Conservation (phyloP, 2,329 filamentous ascomycete species). For the Aspergillus sclerotialis region DNA sequence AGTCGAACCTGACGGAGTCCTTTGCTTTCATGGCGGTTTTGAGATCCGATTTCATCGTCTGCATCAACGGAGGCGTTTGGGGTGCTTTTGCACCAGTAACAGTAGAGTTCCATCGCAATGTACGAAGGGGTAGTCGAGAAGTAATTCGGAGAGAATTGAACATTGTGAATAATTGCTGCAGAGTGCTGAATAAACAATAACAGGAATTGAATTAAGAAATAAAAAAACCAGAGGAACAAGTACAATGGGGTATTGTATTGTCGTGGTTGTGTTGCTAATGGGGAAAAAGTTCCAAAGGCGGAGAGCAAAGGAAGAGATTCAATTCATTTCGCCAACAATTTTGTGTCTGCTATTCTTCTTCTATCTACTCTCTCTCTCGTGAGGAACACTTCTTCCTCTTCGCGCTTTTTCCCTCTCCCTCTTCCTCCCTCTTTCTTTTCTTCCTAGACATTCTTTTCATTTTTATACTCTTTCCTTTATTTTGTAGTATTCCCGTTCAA, state of each 20-base stretch:
- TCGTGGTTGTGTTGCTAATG: constrained; percentile 7
- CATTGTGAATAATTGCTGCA: constrained; percentile 19
- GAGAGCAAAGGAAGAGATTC: constrained; percentile 12
- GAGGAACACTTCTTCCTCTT: constrained; percentile 8
- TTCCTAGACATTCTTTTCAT: constrained; percentile 1
- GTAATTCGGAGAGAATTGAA: constrained; percentile 24
- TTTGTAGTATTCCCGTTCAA: background rate
- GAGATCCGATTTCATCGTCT: constrained; percentile 39
- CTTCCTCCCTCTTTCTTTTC: constrained; percentile 9
- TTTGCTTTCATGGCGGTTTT: constrained; percentile 45
- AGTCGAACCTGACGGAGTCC: constrained; percentile 36
- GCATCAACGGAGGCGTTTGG: constrained; percentile 39
- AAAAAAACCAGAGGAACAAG: background rate
- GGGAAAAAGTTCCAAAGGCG: constrained; percentile 10
- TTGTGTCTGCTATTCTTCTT: constrained; percentile 17
- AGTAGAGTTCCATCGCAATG: constrained; percentile 36
- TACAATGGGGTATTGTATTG: background rate
- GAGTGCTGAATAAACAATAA: background rate
- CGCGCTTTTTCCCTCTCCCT: constrained; percentile 8
- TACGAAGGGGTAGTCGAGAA: constrained; percentile 19
- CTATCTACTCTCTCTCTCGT: constrained; percentile 3
- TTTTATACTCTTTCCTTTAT: constrained; percentile 4
- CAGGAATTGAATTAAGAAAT: background rate
- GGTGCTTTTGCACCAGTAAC: constrained; percentile 21
- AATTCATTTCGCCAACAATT: constrained; percentile 31